Base-by-base conservation (phyloP, 805 yeast species). In the Geotrichum ghanense region DNA sequence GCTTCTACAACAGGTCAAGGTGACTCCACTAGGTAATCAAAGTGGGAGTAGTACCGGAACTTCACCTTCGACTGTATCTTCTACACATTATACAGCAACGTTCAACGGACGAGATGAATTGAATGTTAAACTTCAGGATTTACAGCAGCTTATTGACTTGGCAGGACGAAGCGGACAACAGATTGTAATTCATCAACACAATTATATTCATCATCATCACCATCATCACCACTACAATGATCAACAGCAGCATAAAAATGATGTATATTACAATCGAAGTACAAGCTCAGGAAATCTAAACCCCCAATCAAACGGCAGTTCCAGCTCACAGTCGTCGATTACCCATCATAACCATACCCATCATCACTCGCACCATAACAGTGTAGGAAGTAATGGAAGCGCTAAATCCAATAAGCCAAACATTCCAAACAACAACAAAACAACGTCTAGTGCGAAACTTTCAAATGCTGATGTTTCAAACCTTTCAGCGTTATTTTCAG, bases 161-260 rank as follows among this genome's bases (percentile, higher is more conserved):
- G 59, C 61, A 25, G 49, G 55, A 3, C 45, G 50, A 27, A 41
- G 52, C 37, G 53, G 56, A 27, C 63, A 56, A 43, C 53, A 56
- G 46, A 51, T 87, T 12, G 79, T 87, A 3, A 75, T 87, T 19
- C 95, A 87, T 63, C 95, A 87, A 60, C n/a, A n/a, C n/a, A n/a
- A n/a, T n/a, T n/a, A n/a, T n/a, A n/a, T n/a, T n/a, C n/a, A n/a
- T n/a, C n/a, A n/a, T n/a, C n/a, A n/a, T 59, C 88, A 83, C 63
- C 81, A 82, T 62, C 70, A 72, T 5, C 72, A 76, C 2, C 73
- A 71, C 40, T n/a, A n/a, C n/a, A n/a, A n/a, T n/a, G n/a, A n/a
- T n/a, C n/a, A 31, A 19, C 37, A 31, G 17, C 37, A 16, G 17
- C 37, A 31, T 5, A 31, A 31, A 19, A 31, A 31, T 31, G 37